These are phyloP conservation scores for Claviceps africana DNA, from an alignment of 2,329 filamentous ascomycete genomes.

Conservation along the genomic window DNA sequence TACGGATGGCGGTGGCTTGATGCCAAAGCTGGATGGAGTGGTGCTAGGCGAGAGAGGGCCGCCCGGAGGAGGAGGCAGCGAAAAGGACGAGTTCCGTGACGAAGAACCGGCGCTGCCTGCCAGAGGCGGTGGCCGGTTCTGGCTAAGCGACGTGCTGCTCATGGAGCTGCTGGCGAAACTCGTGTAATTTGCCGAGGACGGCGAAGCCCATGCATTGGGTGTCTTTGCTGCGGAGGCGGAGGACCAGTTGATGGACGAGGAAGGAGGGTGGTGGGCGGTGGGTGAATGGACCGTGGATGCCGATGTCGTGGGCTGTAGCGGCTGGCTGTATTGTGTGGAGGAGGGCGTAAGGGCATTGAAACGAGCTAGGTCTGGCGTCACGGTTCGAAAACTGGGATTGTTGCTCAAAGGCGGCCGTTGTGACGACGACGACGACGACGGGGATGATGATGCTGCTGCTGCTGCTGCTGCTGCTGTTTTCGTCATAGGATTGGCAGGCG, in stretches of 20 bases:
- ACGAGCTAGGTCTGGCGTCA: constrained; percentile 43
- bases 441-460: neutral
- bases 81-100: constrained; percentile 35
- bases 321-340: constrained; percentile 49
- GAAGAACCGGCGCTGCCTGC: constrained; percentile 13
- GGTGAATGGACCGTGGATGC: constrained; percentile 15
- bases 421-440: neutral
- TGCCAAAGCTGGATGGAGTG: constrained; percentile 24
- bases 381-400: constrained; percentile 35
- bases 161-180: constrained; percentile 24
- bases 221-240: constrained; percentile 25
- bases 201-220: constrained; percentile 34
- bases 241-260: constrained; percentile 37
- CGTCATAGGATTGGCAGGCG: constrained; percentile 22
- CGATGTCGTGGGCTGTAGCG: constrained; percentile 32
- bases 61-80: constrained; percentile 39
- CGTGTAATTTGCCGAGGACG: constrained; percentile 5
- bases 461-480: neutral
- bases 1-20: constrained; percentile 29
- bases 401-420: constrained; percentile 12
- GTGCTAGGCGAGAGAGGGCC: constrained; percentile 13
- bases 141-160: constrained; percentile 34
- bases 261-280: constrained; percentile 4
- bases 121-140: constrained; percentile 17
- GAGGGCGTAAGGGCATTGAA: constrained; percentile 44